A percentile compares a stretch with the other conserved stretches of the same genome.
These are phyloP conservation scores for Leccinum ponderosum DNA, from an alignment of 1,284 basidiomycete species.

Conservation along the genomic window DNA sequence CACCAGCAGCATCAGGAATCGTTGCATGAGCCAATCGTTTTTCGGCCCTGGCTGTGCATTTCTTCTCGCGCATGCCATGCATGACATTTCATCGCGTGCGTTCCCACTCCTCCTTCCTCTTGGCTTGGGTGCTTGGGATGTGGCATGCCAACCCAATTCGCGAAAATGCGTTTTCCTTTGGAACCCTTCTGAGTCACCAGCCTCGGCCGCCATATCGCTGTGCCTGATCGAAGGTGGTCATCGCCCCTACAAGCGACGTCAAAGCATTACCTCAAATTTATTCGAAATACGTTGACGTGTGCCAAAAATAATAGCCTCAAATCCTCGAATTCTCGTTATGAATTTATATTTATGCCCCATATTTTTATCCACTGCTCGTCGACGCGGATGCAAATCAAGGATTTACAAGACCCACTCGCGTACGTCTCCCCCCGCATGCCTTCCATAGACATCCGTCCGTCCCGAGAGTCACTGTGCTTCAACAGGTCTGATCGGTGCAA, in stretches of 20 bases:
- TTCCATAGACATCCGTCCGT: not conserved
- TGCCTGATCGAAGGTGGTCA: constrained; percentile 30
- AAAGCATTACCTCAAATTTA: constrained; percentile 29
- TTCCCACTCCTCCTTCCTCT: not conserved
- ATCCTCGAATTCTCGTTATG: not conserved
- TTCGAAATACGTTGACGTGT: constrained; percentile 1
- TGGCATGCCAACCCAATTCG: not conserved
- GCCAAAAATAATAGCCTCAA: constrained; percentile 31
- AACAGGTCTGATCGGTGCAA: not conserved
- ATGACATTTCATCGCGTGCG: not conserved
- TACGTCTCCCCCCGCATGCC: not conserved
- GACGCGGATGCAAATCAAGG: not conserved
- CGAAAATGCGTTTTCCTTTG: not conserved
- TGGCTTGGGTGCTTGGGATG: not conserved
- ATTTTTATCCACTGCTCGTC: constrained; percentile 21
- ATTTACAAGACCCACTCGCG: not conserved
- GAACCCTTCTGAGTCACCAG: constrained; percentile 3
- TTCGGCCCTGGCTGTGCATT: constrained; percentile 4
- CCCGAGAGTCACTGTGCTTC: not conserved
- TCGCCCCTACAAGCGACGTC: constrained; percentile 27
- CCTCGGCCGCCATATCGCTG: constrained; percentile 8
- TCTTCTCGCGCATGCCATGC: constrained; percentile 6
- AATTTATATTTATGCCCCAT: constrained; percentile 23
- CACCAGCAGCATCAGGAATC: constrained; percentile 9
- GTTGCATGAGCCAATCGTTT: constrained; percentile 1